Conservation (phyloP, 257 asterid genomes). For the Rubia yunnanensis region DNA sequence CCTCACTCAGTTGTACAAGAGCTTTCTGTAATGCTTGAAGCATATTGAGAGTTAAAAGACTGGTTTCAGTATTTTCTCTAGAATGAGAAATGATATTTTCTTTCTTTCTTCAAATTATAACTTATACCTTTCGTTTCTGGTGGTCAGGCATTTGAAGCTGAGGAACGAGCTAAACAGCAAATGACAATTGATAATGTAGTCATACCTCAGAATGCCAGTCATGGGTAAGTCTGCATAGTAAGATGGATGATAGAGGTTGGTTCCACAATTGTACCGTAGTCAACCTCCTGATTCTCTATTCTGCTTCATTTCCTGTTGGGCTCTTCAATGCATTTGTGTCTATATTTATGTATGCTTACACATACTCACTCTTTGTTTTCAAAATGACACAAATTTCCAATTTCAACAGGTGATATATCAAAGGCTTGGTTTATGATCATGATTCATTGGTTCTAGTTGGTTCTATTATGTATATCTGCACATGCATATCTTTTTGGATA, state of each 20-base stretch:
- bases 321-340: background rate
- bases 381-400: background rate
- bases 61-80: too few relatives aligned
- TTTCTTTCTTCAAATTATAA: background rate
- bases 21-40: background rate
- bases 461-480: background rate
- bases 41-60: background rate
- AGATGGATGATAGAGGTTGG: background rate
- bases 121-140: constrained; percentile 4
- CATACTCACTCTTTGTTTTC: background rate
- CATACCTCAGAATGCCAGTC: constrained; percentile 70
- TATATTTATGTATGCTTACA: background rate
- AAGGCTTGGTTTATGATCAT: background rate
- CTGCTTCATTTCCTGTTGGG: background rate
- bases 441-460: background rate
- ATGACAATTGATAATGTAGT: constrained; percentile 44
- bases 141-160: constrained; percentile 77
- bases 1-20: background rate
- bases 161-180: constrained; percentile 70
- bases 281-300: background rate
- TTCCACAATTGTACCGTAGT: background rate
- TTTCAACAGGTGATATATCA: background rate
- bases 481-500: background rate
- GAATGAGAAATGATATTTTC: background rate
- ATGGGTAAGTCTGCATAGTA: constrained; percentile 48